A percentile compares a stretch with the other conserved stretches of the same genome.
phyloP scores from a whole-genome alignment of 331 rosid species.

The Quercus lobata region DNA sequence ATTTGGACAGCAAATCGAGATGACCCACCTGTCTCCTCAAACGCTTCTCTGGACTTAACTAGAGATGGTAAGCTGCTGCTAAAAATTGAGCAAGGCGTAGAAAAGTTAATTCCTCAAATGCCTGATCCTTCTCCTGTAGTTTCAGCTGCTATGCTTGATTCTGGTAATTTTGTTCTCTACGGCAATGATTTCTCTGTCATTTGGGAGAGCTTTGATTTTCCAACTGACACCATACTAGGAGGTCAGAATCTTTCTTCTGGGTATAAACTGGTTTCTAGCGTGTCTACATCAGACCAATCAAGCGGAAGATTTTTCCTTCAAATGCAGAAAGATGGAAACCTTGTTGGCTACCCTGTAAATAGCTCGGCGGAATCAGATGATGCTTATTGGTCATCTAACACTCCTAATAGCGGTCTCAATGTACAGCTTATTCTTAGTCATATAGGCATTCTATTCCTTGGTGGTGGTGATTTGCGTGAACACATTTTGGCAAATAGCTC shows the following conservation, averaged over 20 bases:
- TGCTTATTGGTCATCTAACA: background rate
- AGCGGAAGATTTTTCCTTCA: constrained; percentile 10
- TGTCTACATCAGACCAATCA: background rate
- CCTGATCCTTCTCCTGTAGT: background rate
- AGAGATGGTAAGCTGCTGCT: too few species aligned
- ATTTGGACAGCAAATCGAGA: too few species aligned
- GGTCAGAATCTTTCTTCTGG: background rate
- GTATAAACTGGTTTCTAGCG: background rate
- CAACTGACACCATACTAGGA: constrained; percentile 19
- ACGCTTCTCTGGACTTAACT: too few species aligned
- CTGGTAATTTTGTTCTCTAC: constrained; percentile 18
- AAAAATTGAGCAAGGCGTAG: too few species aligned
- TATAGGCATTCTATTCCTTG: too few species aligned
- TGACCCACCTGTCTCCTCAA: too few species aligned
- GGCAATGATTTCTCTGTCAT: background rate
- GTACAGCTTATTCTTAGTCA: too few species aligned
- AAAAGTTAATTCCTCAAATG: background rate
- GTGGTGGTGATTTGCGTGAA: too few species aligned
- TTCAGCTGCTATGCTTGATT: constrained; percentile 19
- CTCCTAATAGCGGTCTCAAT: background rate
- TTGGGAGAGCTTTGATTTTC: background rate
- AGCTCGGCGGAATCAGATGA: background rate
- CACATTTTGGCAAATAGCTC: too few species aligned
- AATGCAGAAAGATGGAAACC: constrained; percentile 11
- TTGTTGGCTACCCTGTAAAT: constrained; percentile 12